Evolutionary conservation across 331 rosid genomes (phyloP).

Genomic region (Quercus tomentella): DNA sequence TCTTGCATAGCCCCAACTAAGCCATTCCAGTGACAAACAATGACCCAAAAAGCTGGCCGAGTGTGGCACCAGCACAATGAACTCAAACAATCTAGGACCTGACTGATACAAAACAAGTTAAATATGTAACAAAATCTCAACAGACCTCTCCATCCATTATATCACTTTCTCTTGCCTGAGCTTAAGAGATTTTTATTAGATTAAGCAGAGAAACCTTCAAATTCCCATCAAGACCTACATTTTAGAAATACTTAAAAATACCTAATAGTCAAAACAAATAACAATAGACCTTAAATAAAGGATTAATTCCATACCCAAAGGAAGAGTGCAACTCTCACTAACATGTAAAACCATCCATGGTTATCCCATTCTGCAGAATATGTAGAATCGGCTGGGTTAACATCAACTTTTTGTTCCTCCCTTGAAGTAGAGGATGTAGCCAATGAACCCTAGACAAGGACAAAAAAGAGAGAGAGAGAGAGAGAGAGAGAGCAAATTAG

Average conservation of each 20-base stretch:
- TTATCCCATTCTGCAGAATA: slow-evolving; percentile 52
- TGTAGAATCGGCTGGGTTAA: slow-evolving; percentile 33
- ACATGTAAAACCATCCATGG: slow-evolving; percentile 77
- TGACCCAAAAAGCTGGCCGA: slow-evolving; percentile 90
- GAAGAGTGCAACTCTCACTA: slow-evolving; percentile 82
- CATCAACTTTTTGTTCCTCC: slow-evolving; percentile 37
- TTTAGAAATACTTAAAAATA: slow-evolving; percentile 16
- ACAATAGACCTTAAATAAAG: neutral
- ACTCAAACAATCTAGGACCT: slow-evolving; percentile 97
- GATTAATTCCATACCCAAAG: slow-evolving; percentile 64
- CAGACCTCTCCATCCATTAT: slow-evolving; percentile 86
- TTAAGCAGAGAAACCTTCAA: slow-evolving; percentile 84
- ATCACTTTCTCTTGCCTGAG: slow-evolving; percentile 94
- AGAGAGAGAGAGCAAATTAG: slow-evolving; percentile 18
- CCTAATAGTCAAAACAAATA: neutral
- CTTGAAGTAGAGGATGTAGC: slow-evolving; percentile 27
- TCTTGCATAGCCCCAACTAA: slow-evolving; percentile 85
- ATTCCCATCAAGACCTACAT: neutral
- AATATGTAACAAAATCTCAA: slow-evolving; percentile 5
- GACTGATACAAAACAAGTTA: slow-evolving; percentile 69
- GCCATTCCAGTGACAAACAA: slow-evolving; percentile 91
- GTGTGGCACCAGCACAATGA: slow-evolving; percentile 97
- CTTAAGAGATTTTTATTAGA: slow-evolving; percentile 84
- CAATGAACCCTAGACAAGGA: slow-evolving; percentile 39
- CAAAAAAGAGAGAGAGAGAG: neutral